These are phyloP conservation scores for Paralagenidium karlingii DNA, from an alignment of 352 stramenopile genomes.

Conservation along the genomic window DNA sequence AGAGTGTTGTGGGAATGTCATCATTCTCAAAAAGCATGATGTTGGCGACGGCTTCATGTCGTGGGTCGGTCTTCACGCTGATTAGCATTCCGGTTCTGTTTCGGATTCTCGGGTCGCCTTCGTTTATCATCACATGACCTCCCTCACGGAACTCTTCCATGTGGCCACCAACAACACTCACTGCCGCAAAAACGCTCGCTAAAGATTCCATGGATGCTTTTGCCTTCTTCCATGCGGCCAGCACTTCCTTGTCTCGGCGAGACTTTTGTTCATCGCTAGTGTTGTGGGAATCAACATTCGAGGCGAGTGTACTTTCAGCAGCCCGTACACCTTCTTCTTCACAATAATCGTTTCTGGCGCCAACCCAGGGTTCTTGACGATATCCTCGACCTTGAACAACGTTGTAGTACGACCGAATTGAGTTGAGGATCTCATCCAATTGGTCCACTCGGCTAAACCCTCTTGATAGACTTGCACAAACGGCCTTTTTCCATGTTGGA, in stretches of 20 bases:
- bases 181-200: constrained; percentile 37
- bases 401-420: constrained; percentile 55
- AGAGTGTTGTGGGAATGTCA: background rate
- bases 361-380: no score
- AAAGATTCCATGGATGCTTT: constrained; percentile 54
- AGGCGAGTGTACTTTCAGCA: no score
- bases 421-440: constrained; percentile 38
- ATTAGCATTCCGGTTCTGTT: constrained; percentile 29
- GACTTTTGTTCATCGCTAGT: no score
- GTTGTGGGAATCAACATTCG: no score
- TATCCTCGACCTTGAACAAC: no score
- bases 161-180: constrained; percentile 61
- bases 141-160: constrained; percentile 61
- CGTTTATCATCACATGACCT: constrained; percentile 26
- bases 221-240: constrained; percentile 60
- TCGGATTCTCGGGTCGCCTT: no score
- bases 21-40: constrained; percentile 5
- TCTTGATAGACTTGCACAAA: constrained; percentile 46
- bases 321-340: no score
- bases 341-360: no score
- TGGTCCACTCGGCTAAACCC: constrained; percentile 36
- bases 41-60: constrained; percentile 8
- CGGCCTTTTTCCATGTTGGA: constrained; percentile 63
- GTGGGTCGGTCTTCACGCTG: constrained; percentile 13
- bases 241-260: constrained; percentile 62